Base-by-base conservation (phyloP, 179 eudicot genomes). In the Camellia oleifera region DNA sequence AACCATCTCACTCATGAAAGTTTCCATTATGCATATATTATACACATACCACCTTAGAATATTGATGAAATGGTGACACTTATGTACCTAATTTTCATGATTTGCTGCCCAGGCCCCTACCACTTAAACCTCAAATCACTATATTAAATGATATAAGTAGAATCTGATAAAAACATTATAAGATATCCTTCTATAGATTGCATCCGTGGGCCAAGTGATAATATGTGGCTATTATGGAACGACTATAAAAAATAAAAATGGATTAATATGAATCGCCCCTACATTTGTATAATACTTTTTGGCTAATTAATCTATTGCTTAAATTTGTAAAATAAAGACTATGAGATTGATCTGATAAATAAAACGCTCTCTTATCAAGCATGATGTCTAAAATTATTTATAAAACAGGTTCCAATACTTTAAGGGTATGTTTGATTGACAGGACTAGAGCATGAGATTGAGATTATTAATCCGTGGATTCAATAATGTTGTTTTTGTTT, bases 1-100 rank as follows among this genome's bases (percentile, higher is more conserved):
- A 20, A 77, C 52, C 63, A 66, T 77, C 72, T 6, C 72, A 66
- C 72, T 77, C 63, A 77, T 76, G 60, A 64, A 48, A 64, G 71
- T 50, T 69, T 60, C 17, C 71, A 23, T 63, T 20, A 7, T 23
- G 61, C 79, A 64, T 12, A 26, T 48, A 64, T 23, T 40, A 4
- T 56, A 6, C 8, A 17, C 5, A 74, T 5, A 74, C 65, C 78
- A 62, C 69, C 2, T 17, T 61, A 42, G 42, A 76, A 45, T 64
- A 14, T 1, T 32, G 18, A 52, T 23, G 15, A 52, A 23, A 66
- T 53, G 46, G 64, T 77, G 80, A 77, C 72, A 14, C 72, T 77
- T 26, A 52, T 77, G 63, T 66, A 65, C 72, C 80, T 67, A 65
- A 66, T 32, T 77, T 77, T 46, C 73, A 65, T 67, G 32, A 53